Evolutionary conservation across 169 alveolate species (phyloP), one percentile per base, ranked within the genome.

Genomic region (Eimeria sp.): DNA sequence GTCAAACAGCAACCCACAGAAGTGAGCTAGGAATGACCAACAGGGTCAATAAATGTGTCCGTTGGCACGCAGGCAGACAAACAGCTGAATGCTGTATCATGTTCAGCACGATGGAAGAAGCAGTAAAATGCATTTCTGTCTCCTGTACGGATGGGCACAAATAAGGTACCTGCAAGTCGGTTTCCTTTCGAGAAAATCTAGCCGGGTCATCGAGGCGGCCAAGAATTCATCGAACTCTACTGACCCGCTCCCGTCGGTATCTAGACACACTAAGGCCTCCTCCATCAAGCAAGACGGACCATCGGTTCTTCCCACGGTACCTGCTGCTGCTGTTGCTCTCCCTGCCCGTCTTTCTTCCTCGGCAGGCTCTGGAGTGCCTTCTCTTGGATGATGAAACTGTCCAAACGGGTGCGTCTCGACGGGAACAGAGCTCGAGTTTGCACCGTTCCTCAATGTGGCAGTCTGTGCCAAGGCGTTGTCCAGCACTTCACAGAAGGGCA

Each of bases 201-300:
- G 76, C 18, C 73, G 65, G 76, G 87, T 88, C 58, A 93, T 65
- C 22, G 96, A 82, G 61, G 96, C 96, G n/a, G 96, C 96, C 51
- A 93, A 57, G 57, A 93, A 67, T 43, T 93, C 96, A 40, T 58
- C 93, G 67, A 93, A 93, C 58, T 93, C 96, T 7, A 93, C 89
- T n/a, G 58, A 47, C 30, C 96, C 96, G 76, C 96, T 93, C 27
- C 96, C 96, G 22, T 93, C 96, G 10, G 96, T 93, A 93, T 93
- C 96, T n/a, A 93, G 58, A 58, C 96, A 73, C 61, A 88, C 93
- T 34, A 93, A 51, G 18, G 89, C 96, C 51, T 93, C 96, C 47
- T 93, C 87, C 72, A 93, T n/a, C 65, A 34, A 51, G 63, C 96
- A 82, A 30, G 51, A 30, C 30, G 73, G 72, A 13, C 72, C 75